phyloP scores from a whole-genome alignment of 1,139 yeast species.

The Kazachstania sp. region DNA sequence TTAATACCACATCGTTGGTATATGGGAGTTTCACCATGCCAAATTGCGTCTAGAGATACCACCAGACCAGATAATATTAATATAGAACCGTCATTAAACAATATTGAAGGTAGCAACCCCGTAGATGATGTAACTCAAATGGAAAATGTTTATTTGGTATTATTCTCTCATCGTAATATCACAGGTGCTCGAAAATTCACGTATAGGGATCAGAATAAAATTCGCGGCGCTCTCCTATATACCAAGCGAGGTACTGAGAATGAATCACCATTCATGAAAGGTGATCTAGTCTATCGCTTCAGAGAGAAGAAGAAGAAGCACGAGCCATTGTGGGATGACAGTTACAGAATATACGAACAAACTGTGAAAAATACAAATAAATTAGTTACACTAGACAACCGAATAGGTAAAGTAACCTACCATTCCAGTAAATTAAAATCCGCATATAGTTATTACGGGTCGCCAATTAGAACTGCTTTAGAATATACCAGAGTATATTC shows the following conservation, averaged over 20 bases:
- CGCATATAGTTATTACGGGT: background rate
- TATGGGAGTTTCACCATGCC: background rate
- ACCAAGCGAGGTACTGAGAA: background rate
- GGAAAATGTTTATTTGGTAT: background rate
- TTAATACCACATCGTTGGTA: background rate
- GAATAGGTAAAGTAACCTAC: background rate
- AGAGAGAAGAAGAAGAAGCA: background rate
- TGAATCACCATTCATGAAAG: background rate
- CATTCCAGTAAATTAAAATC: background rate
- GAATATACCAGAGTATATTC: conserved; percentile 2
- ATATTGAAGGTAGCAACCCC: no score
- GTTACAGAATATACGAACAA: background rate
- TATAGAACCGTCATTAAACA: no score
- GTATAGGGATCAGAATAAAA: background rate
- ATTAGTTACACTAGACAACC: background rate
- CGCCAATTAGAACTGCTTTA: background rate
- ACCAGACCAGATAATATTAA: no score
- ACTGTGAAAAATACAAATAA: background rate
- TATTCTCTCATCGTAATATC: background rate
- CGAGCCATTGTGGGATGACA: conserved; percentile 2
- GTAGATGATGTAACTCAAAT: background rate
- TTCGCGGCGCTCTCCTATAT: background rate
- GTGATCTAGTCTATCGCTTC: background rate
- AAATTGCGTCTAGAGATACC: background rate
- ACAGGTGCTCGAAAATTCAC: background rate